Percentiles rank a stretch among this genome's conserved stretches.
phyloP scores from a whole-genome alignment of 225 moss, liverwort and hornwort species.

The Thuidium tamariscinum region DNA sequence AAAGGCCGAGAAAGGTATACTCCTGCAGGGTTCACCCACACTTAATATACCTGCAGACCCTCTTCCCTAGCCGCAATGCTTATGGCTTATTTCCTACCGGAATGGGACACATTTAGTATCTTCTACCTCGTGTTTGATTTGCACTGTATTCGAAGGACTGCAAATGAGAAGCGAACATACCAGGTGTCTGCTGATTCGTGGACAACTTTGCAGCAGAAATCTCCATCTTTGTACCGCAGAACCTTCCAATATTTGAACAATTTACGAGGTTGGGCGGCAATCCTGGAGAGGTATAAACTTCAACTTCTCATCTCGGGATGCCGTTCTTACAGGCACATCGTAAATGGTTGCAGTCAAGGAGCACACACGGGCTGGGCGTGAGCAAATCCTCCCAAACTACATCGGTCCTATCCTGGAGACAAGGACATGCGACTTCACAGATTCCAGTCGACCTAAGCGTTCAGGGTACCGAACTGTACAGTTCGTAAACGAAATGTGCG shows the following conservation, averaged over 20 bases:
- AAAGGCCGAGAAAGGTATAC: slow-evolving; percentile 23
- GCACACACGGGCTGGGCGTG: not conserved
- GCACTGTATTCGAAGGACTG: not conserved
- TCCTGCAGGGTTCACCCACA: rapidly evolving
- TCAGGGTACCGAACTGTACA: too few species aligned
- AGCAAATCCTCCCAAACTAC: not conserved
- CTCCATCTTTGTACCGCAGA: not conserved
- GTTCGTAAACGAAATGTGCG: not conserved
- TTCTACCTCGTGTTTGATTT: too few species aligned
- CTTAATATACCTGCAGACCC: not conserved
- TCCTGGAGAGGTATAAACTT: not conserved
- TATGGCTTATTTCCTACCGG: not conserved
- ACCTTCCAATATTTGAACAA: not conserved
- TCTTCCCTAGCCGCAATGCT: not conserved
- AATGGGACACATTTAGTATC: not conserved
- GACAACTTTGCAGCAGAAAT: not conserved
- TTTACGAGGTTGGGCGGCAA: not conserved
- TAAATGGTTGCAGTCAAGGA: not conserved
- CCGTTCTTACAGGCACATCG: not conserved
- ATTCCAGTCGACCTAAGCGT: not conserved
- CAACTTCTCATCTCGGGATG: not conserved
- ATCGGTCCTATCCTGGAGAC: not conserved
- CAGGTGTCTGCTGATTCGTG: not conserved
- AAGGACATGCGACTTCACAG: not conserved
- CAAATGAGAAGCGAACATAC: not conserved